phyloP scores from a whole-genome alignment of 2,329 filamentous ascomycete genomes.

The Neonectria ditissima region DNA sequence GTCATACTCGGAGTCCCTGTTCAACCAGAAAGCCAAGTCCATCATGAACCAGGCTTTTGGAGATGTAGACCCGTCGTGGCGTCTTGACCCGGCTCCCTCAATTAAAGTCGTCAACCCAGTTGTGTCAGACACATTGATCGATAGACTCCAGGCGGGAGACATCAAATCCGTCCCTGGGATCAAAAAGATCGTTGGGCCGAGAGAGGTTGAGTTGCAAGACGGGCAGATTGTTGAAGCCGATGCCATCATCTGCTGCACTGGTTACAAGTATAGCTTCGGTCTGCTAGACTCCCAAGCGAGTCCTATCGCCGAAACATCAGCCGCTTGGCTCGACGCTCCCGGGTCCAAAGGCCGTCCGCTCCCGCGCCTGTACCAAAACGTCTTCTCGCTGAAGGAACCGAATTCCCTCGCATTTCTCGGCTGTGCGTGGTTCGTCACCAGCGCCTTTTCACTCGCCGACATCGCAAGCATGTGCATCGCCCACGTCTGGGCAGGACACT shows the following conservation, averaged over 20 bases:
- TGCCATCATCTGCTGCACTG: constrained; percentile 52
- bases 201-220: constrained; percentile 47
- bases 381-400: constrained; percentile 57
- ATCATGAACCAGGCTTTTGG: constrained; percentile 38
- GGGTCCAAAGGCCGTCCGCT: constrained; percentile 44
- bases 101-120: constrained; percentile 44
- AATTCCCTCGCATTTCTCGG: constrained; percentile 55
- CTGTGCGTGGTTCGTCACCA: constrained; percentile 40
- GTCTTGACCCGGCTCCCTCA: constrained; percentile 43
- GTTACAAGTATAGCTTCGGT: constrained; percentile 51
- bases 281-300: constrained; percentile 36
- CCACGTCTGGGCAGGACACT: constrained; percentile 42
- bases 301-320: constrained; percentile 30
- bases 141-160: constrained; percentile 52
- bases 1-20: constrained; percentile 27
- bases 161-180: constrained; percentile 50
- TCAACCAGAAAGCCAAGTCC: constrained; percentile 29
- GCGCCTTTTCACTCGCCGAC: constrained; percentile 42
- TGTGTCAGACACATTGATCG: constrained; percentile 45
- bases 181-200: constrained; percentile 39
- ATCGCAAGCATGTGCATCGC: constrained; percentile 50
- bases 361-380: constrained; percentile 56
- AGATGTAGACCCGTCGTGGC: constrained; percentile 41
- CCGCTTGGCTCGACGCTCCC: constrained; percentile 33
- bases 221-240: constrained; percentile 48